These are phyloP conservation scores for Onygenales sp. DNA, from an alignment of 2,329 filamentous ascomycete genomes.

Conservation along the genomic window DNA sequence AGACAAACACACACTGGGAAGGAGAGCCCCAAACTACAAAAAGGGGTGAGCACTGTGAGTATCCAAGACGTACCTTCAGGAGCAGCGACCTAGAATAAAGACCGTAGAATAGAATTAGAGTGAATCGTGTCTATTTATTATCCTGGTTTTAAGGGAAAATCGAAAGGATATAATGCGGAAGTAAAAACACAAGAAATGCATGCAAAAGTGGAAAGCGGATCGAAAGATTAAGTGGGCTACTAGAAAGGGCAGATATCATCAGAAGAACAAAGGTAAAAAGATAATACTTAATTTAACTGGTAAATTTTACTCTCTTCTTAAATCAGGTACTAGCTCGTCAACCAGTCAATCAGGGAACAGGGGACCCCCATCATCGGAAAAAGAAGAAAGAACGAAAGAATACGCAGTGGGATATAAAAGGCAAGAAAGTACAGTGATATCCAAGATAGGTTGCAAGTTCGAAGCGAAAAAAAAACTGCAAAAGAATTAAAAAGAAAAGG, in stretches of 20 bases:
- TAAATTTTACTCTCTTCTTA: no score
- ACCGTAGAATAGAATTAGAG: not conserved
- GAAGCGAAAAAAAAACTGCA: not conserved
- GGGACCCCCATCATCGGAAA: not conserved
- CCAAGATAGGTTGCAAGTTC: not conserved
- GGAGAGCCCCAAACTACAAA: not conserved
- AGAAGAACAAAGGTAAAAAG: not conserved
- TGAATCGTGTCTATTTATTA: slow-evolving; percentile 3
- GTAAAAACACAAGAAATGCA: not conserved
- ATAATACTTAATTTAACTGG: no score
- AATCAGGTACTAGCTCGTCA: not conserved
- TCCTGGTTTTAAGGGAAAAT: not conserved
- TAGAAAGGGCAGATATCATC: not conserved
- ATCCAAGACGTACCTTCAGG: no score
- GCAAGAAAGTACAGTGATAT: not conserved
- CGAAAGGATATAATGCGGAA: not conserved
- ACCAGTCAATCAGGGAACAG: not conserved
- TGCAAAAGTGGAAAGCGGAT: not conserved
- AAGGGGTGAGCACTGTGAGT: not conserved
- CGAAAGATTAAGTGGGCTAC: not conserved
- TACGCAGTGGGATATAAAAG: slow-evolving; percentile 1
- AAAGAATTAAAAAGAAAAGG: not conserved
- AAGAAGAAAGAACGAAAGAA: not conserved
- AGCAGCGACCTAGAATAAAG: no score
- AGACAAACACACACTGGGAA: not conserved